Evolutionary conservation across 1,139 yeast genomes (phyloP), one percentile per base, ranked within the genome.

Genomic region (Eremothecium cymbalariae): DNA sequence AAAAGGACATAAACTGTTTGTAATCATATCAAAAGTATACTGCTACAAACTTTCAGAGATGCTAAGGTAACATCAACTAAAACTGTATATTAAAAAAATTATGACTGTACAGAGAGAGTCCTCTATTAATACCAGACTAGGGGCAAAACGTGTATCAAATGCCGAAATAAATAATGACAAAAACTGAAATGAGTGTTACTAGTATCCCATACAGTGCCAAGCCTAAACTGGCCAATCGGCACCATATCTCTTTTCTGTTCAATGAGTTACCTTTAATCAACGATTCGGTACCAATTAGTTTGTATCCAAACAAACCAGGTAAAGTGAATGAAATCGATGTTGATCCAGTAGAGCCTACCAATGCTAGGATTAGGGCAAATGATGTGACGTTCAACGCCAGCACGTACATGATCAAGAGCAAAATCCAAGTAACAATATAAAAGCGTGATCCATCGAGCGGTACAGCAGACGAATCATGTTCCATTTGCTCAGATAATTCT

Each of bases 311-410:
- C 30, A 86, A 63, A 0, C 97, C 97, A 0, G 97, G 97, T 38
- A 88, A 67, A 29, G 85, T 86, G 53, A 88, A 88, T 25, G 95
- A 84, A 41, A 88, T 88, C 16, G 94, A 74, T 0, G 97, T 88
- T 2, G 95, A 84, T 1, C 97, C 97, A 0, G 96, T 86, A 3
- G 95, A 82, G 4, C 97, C 97, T 4, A 88, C 96, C 51, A 86
- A 69, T 4, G 96, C 88, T 44, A 88, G 65, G 28, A 90, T 93
- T 38, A 78, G 73, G 36, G 85, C 96, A 48, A 88, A 75, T 1
- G 94, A 83, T 1, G 68, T 63, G 5, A 88, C 83, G 2, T 74
- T 60, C 33, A 81, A 62, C 0, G 96, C 94, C 7, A 83, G 66
- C 4, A 71, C 46, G 53, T 82, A 85, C 7, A 74, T 73, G 1